phyloP scores from a whole-genome alignment of 164 flowering plant genomes.

The Platanus orientalis region DNA sequence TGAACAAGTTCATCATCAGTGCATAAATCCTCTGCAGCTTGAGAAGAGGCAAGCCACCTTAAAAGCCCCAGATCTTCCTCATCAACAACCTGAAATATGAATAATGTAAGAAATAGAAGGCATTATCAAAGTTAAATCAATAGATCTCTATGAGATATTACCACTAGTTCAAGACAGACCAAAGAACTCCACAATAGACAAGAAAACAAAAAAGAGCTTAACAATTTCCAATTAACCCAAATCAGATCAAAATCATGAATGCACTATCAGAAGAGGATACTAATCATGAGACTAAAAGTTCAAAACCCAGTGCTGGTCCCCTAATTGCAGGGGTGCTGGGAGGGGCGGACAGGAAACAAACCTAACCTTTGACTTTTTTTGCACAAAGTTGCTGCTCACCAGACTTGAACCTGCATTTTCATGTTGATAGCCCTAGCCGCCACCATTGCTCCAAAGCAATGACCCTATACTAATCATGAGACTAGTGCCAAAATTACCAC shows the following conservation, averaged over 20 bases:
- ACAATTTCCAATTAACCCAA: no score
- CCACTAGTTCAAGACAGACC: not conserved
- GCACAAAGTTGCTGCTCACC: no score
- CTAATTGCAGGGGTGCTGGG: no score
- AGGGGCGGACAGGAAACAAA: no score
- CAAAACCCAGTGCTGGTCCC: no score
- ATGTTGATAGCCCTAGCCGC: no score
- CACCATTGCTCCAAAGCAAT: no score
- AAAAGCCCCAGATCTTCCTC: constrained; percentile 64
- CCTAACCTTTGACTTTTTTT: no score
- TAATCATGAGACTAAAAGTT: not conserved
- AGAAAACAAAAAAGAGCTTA: not conserved
- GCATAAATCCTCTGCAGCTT: constrained; percentile 77
- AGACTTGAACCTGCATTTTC: no score
- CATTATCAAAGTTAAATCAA: not conserved
- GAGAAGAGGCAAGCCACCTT: constrained; percentile 93
- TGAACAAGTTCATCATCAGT: constrained; percentile 83
- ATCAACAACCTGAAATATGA: constrained; percentile 48
- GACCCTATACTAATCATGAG: not conserved
- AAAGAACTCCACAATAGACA: not conserved
- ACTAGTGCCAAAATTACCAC: not conserved
- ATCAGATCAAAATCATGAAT: not conserved
- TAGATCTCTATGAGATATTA: not conserved
- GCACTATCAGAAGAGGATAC: not conserved
- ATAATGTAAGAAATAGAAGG: not conserved